Conservation (phyloP, 1,284 basidiomycete species). For the Rhodotorula glutinis region DNA sequence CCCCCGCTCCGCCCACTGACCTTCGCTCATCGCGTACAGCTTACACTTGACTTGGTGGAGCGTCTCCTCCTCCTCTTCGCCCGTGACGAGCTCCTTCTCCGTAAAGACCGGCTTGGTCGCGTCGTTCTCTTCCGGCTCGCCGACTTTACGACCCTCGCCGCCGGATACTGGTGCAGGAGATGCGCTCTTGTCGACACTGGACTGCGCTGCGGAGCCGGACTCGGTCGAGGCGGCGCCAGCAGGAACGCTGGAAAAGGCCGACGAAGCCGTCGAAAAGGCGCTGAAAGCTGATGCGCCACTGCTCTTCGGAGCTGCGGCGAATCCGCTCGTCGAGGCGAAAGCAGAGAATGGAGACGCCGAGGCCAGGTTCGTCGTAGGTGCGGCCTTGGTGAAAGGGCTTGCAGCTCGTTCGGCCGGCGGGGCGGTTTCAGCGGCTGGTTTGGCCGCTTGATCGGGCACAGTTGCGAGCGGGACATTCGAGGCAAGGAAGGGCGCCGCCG, state of each 20-base stretch:
- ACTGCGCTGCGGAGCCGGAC: too few species aligned
- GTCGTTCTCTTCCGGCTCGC: constrained; percentile 13
- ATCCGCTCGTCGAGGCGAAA: constrained; percentile 34
- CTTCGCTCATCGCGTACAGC: constrained; percentile 41
- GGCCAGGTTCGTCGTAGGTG: constrained; percentile 17
- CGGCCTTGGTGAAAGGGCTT: constrained; percentile 20
- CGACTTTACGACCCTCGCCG: constrained; percentile 12
- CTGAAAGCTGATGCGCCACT: constrained; percentile 10
- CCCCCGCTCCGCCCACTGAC: constrained; percentile 42
- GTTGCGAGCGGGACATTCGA: background rate
- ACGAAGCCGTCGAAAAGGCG: constrained; percentile 20
- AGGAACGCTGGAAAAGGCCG: constrained; percentile 26
- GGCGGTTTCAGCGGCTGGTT: background rate
- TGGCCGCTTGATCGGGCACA: background rate
- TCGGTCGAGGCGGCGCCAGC: background rate
- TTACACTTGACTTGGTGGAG: constrained; percentile 40
- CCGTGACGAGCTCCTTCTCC: constrained; percentile 38
- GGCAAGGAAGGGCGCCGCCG: constrained; percentile 20
- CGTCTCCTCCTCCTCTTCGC: constrained; percentile 42
- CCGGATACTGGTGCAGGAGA: background rate
- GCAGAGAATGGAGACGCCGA: constrained; percentile 30
- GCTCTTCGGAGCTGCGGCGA: constrained; percentile 16
- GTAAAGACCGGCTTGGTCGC: constrained; percentile 22
- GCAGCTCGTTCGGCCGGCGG: background rate
- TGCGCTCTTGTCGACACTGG: background rate